Base-by-base conservation (phyloP, 345 rosid species). In the Gossypium australe region DNA sequence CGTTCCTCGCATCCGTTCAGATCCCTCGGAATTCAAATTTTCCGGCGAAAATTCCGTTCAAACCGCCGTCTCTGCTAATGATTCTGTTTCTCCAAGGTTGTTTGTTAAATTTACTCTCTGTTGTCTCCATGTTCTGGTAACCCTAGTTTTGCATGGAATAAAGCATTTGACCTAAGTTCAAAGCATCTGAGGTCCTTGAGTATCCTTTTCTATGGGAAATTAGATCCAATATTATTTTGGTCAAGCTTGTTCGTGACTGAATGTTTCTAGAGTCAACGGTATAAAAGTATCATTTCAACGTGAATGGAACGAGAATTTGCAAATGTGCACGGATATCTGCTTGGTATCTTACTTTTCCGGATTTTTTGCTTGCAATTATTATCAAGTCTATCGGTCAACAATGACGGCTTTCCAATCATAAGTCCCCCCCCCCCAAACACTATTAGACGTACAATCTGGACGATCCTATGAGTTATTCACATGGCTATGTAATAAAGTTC, bases 41-140 rank as follows among this genome's bases (percentile, higher is more conserved):
- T 49, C 70, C 7, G 70, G 64, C 2, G 78, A 75, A 67, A 59
- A 25, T 49, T 44, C 75, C 9, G 72, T 69, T 57, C 75, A 51
- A 51, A 62, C 55, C 1, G 78, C 20, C 45, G 9, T 22, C 4
- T 78, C 73, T 13, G 78, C 75, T 11, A 70, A 67, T 2, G 82
- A 67, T 27, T 76, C 80, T 17, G 74, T 76, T 68, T 80, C 85
- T 47, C 78, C 80, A 3, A 81, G 87, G 85, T 82, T 25, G 67
- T 2, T 22, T 45, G 27, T 29, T 47, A 22, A 5, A 13, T 29
- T 49, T 47, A 10, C 16, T 44, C 12, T 11, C 57, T 41, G n/a
- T 38, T 61, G 61, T 14, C 9, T 53, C 3, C 25, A 34, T 34
- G n/a, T 52, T 27, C 25, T 25, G 18, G 11, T 29, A 29, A 52